Percentiles rank a stretch among this genome's conserved stretches.
Evolutionary conservation across 2,329 filamentous ascomycete species (phyloP).

Genomic region (Juglanconis oblonga): DNA sequence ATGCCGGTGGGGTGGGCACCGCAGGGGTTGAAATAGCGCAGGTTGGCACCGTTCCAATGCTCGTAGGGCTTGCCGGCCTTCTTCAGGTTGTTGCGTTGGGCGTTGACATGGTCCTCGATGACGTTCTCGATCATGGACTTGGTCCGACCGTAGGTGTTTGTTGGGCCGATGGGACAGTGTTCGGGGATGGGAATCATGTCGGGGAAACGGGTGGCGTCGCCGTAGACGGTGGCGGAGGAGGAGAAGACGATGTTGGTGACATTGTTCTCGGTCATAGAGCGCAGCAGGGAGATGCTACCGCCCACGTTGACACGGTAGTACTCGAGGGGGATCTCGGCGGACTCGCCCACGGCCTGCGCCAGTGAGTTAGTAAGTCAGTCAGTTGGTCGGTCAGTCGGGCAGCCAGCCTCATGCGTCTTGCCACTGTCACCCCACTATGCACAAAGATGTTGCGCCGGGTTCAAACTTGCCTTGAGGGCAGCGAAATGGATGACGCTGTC

Average conservation of each 20-base stretch:
- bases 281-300: slow-evolving; percentile 83
- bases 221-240: slow-evolving; percentile 96
- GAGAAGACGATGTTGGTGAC: slow-evolving; percentile 98
- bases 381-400: background rate
- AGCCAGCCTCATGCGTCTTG: background rate
- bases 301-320: slow-evolving; percentile 98
- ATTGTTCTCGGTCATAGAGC: slow-evolving; percentile 83
- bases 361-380: background rate
- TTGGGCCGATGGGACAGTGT: slow-evolving; percentile 90
- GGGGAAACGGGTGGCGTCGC: slow-evolving; percentile 90
- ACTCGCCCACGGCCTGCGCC: slow-evolving; percentile 86
- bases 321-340: slow-evolving; percentile 86
- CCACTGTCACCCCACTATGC: background rate
- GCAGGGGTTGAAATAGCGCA: slow-evolving; percentile 97
- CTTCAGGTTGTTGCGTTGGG: slow-evolving; percentile 77
- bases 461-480: slow-evolving; percentile 74
- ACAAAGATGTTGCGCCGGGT: background rate
- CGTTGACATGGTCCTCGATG: slow-evolving; percentile 86
- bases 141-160: slow-evolving; percentile 96
- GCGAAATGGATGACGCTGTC: slow-evolving; percentile 99
- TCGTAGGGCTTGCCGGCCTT: slow-evolving; percentile 75
- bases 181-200: slow-evolving; percentile 99
- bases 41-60: slow-evolving; percentile 87
- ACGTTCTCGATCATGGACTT: slow-evolving; percentile 90
- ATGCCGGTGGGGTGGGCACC: slow-evolving; percentile 92